A percentile compares a stretch with the other conserved stretches of the same genome.
phyloP scores from a whole-genome alignment of 2,329 filamentous ascomycete species.

The Fusarium miscanthi region DNA sequence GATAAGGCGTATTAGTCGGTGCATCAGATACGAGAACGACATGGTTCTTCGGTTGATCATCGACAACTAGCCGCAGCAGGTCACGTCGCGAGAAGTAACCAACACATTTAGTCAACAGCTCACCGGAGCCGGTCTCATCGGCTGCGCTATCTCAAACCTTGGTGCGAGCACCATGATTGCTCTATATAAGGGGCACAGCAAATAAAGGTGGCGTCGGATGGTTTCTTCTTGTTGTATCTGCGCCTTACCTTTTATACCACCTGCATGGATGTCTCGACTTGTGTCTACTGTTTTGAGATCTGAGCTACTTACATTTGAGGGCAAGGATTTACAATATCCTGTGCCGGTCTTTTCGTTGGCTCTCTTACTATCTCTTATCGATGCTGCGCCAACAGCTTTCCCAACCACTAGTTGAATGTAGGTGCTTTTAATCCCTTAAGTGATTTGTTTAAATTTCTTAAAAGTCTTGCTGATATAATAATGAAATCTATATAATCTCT shows the following conservation, averaged over 20 bases:
- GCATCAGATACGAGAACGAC: too few relatives aligned
- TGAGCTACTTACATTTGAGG: not conserved
- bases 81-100: too few relatives aligned
- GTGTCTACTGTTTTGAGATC: not conserved
- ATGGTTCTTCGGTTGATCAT: too few relatives aligned
- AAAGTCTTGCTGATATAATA: too few relatives aligned
- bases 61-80: too few relatives aligned
- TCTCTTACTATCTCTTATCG: not conserved
- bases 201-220: not conserved
- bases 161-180: not conserved
- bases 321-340: not conserved
- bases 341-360: not conserved
- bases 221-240: not conserved
- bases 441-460: too few relatives aligned
- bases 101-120: too few relatives aligned
- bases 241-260: slow-evolving; percentile 1
- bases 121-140: not conserved
- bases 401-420: not conserved
- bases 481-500: too few relatives aligned
- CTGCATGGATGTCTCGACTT: slow-evolving; percentile 1
- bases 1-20: too few relatives aligned
- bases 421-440: too few relatives aligned
- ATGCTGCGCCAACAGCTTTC: not conserved
- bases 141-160: not conserved
- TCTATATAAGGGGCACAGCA: not conserved